Percentiles rank a stretch among this genome's conserved stretches.
Conservation (phyloP, 2,329 filamentous ascomycete species). For the Tolypocladium album region DNA sequence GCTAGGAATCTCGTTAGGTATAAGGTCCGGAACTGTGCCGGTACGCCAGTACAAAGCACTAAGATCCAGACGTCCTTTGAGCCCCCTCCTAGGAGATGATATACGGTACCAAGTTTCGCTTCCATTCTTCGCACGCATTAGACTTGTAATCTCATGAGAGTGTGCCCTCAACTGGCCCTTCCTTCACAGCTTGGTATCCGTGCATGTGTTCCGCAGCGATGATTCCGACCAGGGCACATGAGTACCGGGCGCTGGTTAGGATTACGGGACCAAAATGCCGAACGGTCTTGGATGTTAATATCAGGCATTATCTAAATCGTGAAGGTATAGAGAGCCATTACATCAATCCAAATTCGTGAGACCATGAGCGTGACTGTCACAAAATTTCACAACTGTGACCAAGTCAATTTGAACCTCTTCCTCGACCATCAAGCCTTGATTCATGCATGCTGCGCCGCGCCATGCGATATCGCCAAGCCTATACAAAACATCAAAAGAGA, state of each 20-base stretch:
- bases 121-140: no score
- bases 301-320: background rate
- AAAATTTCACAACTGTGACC: background rate
- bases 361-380: background rate
- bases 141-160: background rate
- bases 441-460: background rate
- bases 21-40: conserved; percentile 11
- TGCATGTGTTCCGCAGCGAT: no score
- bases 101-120: background rate
- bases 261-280: background rate
- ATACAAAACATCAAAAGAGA: conserved; percentile 3
- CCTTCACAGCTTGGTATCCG: no score
- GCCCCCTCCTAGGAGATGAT: conserved; percentile 20
- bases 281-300: background rate
- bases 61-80: conserved; percentile 28
- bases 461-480: background rate
- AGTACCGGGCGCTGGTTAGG: background rate
- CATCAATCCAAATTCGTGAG: background rate
- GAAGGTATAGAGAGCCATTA: background rate
- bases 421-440: background rate
- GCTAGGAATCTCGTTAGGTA: background rate
- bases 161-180: background rate
- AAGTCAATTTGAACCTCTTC: background rate
- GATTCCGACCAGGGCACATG: background rate
- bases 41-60: conserved; percentile 22